Evolutionary conservation across 331 rosid species (phyloP).

Genomic region (Saraca asoca): DNA sequence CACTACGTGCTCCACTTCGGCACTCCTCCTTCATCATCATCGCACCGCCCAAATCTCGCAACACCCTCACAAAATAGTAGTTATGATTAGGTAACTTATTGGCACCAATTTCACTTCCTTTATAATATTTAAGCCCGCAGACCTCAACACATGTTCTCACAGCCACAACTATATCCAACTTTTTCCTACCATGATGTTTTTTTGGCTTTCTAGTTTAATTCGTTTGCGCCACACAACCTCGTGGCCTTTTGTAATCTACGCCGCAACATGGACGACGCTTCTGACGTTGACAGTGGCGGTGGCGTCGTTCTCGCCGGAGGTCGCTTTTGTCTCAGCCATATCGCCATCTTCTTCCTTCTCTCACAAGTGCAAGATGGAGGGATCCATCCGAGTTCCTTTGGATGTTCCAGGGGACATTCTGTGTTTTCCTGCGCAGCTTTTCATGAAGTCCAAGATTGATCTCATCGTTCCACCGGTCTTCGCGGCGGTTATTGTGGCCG

Average conservation of each 20-base stretch:
- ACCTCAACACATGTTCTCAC: too few relatives aligned
- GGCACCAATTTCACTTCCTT: too few relatives aligned
- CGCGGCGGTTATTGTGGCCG: conserved; percentile 74
- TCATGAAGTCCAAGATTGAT: conserved; percentile 61
- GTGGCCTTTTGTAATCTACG: conserved; percentile 64
- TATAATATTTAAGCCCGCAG: too few relatives aligned
- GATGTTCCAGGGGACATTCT: conserved; percentile 68
- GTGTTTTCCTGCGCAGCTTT: conserved; percentile 65
- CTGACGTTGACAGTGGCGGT: conserved; percentile 65
- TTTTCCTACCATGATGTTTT: conserved; percentile 42
- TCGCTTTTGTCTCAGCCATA: conserved; percentile 70
- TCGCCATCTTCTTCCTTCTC: conserved; percentile 63
- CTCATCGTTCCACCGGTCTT: conserved; percentile 71
- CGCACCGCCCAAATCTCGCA: conserved; percentile 26
- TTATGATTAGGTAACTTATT: too few relatives aligned
- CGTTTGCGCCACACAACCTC: conserved; percentile 42
- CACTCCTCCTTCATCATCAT: too few relatives aligned
- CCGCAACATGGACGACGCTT: conserved; percentile 63
- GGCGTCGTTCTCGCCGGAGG: conserved; percentile 73
- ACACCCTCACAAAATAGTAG: too few relatives aligned
- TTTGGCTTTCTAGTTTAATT: conserved; percentile 41
- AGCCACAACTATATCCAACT: too few relatives aligned
- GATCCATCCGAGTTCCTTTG: conserved; percentile 62
- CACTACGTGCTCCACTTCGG: conserved; percentile 33
- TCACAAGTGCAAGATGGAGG: conserved; percentile 39